A percentile compares a stretch with the other conserved stretches of the same genome.
Evolutionary conservation across 2,329 filamentous ascomycete species (phyloP).

Genomic region (Cladosporium phlei): DNA sequence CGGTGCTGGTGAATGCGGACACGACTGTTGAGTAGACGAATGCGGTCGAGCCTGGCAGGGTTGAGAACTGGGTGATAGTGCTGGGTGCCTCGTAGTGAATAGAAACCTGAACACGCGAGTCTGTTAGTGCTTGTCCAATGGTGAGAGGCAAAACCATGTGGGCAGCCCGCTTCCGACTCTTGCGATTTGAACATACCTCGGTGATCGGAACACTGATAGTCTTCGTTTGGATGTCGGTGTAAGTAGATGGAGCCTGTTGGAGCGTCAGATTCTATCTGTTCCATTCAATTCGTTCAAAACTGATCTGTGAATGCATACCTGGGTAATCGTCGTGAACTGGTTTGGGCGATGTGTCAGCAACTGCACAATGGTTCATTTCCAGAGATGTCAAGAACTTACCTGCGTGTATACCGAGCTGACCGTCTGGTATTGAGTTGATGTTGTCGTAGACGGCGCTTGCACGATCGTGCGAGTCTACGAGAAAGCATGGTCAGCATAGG

Average conservation of each 20-base stretch:
- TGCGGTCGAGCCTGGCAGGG: not conserved
- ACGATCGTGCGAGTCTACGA: not conserved
- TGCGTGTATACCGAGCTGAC: not conserved
- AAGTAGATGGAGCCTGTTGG: not conserved
- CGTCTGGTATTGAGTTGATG: not conserved
- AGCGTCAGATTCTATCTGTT: not conserved
- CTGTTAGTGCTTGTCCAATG: no score
- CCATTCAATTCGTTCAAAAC: no score
- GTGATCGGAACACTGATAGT: not conserved
- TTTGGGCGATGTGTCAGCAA: no score
- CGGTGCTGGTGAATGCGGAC: constrained; percentile 1
- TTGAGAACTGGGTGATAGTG: constrained; percentile 1
- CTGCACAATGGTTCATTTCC: no score
- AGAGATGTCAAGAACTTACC: not conserved
- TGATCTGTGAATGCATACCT: not conserved
- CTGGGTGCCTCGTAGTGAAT: not conserved
- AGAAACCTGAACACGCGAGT: not conserved
- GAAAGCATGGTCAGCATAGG: not conserved
- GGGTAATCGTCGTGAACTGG: not conserved
- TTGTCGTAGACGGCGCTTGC: not conserved
- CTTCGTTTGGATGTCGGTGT: not conserved
- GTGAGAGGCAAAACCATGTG: no score
- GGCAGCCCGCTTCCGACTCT: no score
- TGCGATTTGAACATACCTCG: no score
- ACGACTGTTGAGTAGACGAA: not conserved